A percentile compares a stretch with the other conserved stretches of the same genome.
Conservation (phyloP, 345 rosid species). For the Salix udensis region DNA sequence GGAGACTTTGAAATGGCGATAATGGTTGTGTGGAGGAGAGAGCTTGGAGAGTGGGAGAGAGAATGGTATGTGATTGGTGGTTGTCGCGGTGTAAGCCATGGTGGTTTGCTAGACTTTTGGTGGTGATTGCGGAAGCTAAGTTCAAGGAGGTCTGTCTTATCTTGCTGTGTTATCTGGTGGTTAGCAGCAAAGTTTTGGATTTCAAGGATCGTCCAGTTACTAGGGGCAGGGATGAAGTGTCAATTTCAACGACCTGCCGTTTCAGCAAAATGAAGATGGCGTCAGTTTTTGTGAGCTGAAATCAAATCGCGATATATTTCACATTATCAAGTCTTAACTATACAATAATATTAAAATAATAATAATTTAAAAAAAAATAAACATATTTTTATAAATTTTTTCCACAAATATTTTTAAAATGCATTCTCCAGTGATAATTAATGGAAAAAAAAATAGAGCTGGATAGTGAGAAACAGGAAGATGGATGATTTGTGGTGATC, state of each 20-base stretch:
- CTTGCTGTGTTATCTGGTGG: constrained; percentile 23
- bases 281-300: not conserved
- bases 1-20: not conserved
- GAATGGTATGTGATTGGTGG: constrained; percentile 33
- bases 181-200: not conserved
- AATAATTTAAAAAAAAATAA: no score
- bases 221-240: not conserved
- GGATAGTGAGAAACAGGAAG: no score
- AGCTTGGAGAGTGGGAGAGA: constrained; percentile 18
- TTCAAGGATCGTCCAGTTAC: not conserved
- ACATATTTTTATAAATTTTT: no score
- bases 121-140: not conserved
- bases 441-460: no score
- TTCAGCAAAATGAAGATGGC: not conserved
- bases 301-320: no score
- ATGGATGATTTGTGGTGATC: no score
- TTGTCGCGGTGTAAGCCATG: not conserved
- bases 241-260: not conserved
- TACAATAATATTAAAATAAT: no score
- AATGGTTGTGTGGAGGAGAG: constrained; percentile 22
- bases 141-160: not conserved
- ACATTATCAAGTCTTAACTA: no score
- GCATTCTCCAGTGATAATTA: no score
- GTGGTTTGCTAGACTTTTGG: not conserved
- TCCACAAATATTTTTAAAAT: no score